Base-by-base conservation (phyloP, 768 basidiomycete genomes). In the Termitomyces sp. region DNA sequence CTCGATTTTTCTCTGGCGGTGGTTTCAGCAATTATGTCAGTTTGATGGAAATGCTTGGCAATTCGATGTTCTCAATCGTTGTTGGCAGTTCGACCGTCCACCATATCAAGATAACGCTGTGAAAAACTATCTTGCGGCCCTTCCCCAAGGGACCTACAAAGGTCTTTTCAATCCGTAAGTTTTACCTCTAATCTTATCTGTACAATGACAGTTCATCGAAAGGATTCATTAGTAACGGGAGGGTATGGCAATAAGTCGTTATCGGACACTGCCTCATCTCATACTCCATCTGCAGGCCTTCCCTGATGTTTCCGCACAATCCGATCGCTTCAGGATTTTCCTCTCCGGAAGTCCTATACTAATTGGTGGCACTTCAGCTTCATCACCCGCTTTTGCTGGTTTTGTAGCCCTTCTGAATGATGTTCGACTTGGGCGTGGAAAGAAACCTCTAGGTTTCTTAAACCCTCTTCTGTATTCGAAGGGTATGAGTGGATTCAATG, bases 11-110 rank as follows among this genome's bases (percentile, higher is more conserved):
- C 71, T 88, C 85, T 12, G 85, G 86, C 1, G 88, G 88, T 33
- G 88, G 88, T 3, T 91, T 89, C 71, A 88, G 86, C 64, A 74
- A 86, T 57, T 81, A 82, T 50, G 85, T 86, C 12, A 58, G 78
- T 73, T 52, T 18, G 41, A 15, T 35, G 15, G n/a, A 31, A 20
- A 39, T 15, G 6, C 42, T 31, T 33, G n/a, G 23, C 23, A 31
- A 35, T 23, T 29, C 42, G 16, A 23, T 44, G 44, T 33, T 40
- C 47, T n/a, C 18, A 36, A 33, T 23, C 35, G 23, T 38, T 18
- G 9, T 36, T 38, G 9, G 9, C 20, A 85, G 82, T 86, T 83
- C 64, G 0, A 59, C 20, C 78, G 79, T 22, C 86, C 86, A 4
- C 5, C 36, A 0, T 88, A 84, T 62, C 86, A 88, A 61, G 56